Percentiles rank a stretch among this genome's conserved stretches.
Evolutionary conservation across 2,329 filamentous ascomycete species (phyloP).

Genomic region (Fonsecaea nubica): DNA sequence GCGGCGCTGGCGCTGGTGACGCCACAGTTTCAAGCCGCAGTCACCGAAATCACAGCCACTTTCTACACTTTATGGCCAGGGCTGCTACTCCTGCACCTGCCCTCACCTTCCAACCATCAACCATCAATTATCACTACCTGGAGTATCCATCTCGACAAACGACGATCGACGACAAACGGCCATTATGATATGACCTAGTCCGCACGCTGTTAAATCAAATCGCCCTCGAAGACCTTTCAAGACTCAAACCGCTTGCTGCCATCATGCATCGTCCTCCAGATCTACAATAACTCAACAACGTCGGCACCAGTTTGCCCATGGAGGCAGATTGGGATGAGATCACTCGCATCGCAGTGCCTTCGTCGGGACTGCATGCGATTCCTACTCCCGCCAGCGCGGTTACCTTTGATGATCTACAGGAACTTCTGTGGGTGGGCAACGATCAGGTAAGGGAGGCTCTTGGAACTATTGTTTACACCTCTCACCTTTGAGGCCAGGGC

Average conservation of each 20-base stretch:
- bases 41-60: background rate
- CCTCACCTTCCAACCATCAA: background rate
- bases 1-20: background rate
- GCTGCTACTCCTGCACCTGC: background rate
- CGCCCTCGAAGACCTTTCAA: background rate
- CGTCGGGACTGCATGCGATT: conserved; percentile 72
- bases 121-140: conserved; percentile 2
- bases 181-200: background rate
- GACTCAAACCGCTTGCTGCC: background rate
- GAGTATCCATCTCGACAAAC: background rate
- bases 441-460: conserved; percentile 72
- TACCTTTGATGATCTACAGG: conserved; percentile 86
- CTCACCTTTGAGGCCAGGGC: conserved; percentile 63
- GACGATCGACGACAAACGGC: background rate
- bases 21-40: background rate
- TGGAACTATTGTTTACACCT: background rate
- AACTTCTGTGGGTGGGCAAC: conserved; percentile 92
- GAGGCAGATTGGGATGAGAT: conserved; percentile 67
- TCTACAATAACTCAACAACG: conserved; percentile 15
- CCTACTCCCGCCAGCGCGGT: conserved; percentile 77
- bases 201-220: background rate
- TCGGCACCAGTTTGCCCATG: conserved; percentile 43
- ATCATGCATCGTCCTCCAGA: conserved; percentile 31
- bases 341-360: conserved; percentile 79
- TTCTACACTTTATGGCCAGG: background rate